Evolutionary conservation across 148 eudicot species (phyloP).

Genomic region (Silene conica): DNA sequence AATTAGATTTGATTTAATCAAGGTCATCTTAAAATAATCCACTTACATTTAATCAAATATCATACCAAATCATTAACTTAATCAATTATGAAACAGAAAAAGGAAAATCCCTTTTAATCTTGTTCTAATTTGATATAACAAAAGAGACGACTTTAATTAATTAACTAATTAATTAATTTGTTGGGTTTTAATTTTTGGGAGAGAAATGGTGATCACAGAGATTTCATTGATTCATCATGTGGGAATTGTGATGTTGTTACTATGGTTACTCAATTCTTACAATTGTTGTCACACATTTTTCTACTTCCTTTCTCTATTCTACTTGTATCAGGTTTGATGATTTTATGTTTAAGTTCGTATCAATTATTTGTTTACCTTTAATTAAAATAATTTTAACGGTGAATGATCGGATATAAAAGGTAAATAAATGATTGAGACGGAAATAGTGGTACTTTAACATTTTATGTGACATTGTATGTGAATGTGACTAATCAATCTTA

Average conservation of each 20-base stretch:
- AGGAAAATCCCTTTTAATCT: background rate
- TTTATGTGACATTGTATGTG: no score
- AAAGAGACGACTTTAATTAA: background rate
- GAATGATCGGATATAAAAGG: no score
- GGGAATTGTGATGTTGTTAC: conserved; percentile 45
- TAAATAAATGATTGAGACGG: no score
- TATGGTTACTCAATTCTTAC: conserved; percentile 55
- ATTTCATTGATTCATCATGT: conserved; percentile 62
- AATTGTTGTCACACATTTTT: conserved; percentile 37
- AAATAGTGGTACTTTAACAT: no score
- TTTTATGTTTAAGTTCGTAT: background rate
- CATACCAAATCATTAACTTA: background rate
- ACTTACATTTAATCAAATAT: background rate
- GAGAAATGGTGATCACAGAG: conserved; percentile 36
- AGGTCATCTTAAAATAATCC: background rate
- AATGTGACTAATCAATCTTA: no score
- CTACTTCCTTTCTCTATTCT: conserved; percentile 49
- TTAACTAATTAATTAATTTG: no score
- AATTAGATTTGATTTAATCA: background rate
- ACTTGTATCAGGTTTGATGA: conserved; percentile 48
- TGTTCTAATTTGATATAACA: background rate
- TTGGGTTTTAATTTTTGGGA: background rate
- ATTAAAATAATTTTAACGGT: background rate
- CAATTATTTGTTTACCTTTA: background rate
- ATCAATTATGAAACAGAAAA: no score